These are phyloP conservation scores for Mycosphaerelloides madeirae DNA, from an alignment of 2,329 filamentous ascomycete species.

Conservation along the genomic window DNA sequence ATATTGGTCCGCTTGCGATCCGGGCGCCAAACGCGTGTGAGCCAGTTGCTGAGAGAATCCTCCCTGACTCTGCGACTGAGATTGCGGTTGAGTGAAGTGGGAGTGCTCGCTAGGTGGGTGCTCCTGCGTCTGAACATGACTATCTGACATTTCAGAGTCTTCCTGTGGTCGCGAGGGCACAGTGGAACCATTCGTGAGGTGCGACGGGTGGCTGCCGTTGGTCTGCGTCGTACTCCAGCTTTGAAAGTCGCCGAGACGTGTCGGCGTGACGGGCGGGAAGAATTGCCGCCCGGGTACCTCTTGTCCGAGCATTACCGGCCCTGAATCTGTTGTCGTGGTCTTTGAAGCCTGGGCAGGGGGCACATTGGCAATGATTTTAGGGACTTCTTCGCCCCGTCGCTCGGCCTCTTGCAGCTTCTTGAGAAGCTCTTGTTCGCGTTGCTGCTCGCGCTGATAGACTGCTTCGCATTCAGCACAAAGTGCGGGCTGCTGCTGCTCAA, in stretches of 20 bases:
- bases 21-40: neutral
- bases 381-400: conserved; percentile 53
- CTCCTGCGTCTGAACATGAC: conserved; percentile 30
- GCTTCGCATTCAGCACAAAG: conserved; percentile 72
- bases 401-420: conserved; percentile 56
- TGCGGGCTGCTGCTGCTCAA: conserved; percentile 61
- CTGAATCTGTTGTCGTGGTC: conserved; percentile 40
- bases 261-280: conserved; percentile 43
- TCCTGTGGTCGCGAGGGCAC: conserved; percentile 37
- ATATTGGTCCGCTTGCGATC: conserved; percentile 56
- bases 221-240: conserved; percentile 44
- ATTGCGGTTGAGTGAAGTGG: conserved; percentile 31
- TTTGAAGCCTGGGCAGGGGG: conserved; percentile 38
- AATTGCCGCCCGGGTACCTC: conserved; percentile 51
- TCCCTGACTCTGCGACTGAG: conserved; percentile 34
- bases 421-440: conserved; percentile 51
- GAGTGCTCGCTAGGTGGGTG: conserved; percentile 16
- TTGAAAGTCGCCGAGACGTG: conserved; percentile 59
- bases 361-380: conserved; percentile 38
- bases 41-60: neutral
- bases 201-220: conserved; percentile 31
- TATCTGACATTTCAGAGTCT: conserved; percentile 43
- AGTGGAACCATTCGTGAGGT: conserved; percentile 40
- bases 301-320: conserved; percentile 56
- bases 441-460: conserved; percentile 68